A percentile compares a stretch with the other conserved stretches of the same genome.
phyloP scores from a whole-genome alignment of 257 asterid species.

The Capsicum pubescens region DNA sequence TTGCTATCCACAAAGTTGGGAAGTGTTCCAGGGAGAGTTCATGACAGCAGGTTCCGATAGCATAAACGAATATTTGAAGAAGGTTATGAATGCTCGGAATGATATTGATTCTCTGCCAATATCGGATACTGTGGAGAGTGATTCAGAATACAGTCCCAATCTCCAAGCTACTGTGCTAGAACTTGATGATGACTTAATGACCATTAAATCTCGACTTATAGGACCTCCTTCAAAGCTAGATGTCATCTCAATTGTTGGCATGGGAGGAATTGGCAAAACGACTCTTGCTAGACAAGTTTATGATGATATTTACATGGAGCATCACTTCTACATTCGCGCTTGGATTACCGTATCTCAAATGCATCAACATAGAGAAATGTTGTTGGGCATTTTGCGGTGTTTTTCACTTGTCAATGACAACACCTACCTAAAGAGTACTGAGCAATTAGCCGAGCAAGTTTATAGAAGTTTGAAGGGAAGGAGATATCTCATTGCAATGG shows the following conservation, averaged over 20 bases:
- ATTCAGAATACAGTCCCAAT: not conserved
- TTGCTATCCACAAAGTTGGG: not conserved
- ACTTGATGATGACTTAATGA: not conserved
- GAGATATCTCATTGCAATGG: not conserved
- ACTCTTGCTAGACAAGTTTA: not conserved
- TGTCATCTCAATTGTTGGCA: not conserved
- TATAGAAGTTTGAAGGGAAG: too few species aligned
- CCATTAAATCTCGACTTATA: not conserved
- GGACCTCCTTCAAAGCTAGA: constrained; percentile 9
- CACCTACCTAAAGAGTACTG: too few species aligned
- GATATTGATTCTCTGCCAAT: not conserved
- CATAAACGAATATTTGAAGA: constrained; percentile 7
- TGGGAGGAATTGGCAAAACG: constrained; percentile 17
- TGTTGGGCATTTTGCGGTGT: too few species aligned
- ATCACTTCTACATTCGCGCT: too few species aligned
- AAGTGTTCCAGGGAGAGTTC: not conserved
- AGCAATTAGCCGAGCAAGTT: too few species aligned
- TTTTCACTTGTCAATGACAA: too few species aligned
- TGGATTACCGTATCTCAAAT: too few species aligned
- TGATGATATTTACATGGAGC: too few species aligned
- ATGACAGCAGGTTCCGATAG: not conserved
- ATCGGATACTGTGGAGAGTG: not conserved
- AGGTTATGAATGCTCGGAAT: not conserved
- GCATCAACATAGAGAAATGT: too few species aligned
- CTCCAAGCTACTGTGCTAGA: not conserved